These are phyloP conservation scores for Fremontodendron californicum DNA, from an alignment of 345 rosid species.

Conservation along the genomic window DNA sequence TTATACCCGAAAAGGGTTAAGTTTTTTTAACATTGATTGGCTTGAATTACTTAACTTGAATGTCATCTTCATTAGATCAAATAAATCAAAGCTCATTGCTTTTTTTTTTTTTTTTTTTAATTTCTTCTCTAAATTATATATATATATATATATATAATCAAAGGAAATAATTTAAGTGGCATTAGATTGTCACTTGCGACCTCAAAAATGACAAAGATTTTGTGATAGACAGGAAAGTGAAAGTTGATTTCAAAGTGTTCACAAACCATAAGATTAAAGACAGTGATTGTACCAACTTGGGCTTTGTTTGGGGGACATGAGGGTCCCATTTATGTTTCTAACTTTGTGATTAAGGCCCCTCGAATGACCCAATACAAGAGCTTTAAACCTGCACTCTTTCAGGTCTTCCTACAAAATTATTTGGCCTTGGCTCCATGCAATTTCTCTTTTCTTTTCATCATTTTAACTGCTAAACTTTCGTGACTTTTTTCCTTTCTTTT, in stretches of 20 bases:
- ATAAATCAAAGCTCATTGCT: background rate
- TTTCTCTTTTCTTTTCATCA: background rate
- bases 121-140: background rate
- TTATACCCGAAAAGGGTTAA: too few relatives aligned
- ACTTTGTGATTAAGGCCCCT: background rate
- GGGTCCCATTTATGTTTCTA: background rate
- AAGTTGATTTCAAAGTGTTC: background rate
- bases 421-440: background rate
- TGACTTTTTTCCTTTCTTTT: background rate
- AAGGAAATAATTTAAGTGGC: background rate
- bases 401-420: constrained; percentile 6
- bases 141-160: background rate
- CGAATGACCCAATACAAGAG: background rate
- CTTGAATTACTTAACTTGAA: too few relatives aligned
- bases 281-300: background rate
- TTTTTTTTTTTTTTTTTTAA: too few relatives aligned
- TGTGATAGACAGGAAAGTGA: background rate
- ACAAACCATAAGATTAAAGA: background rate
- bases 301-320: background rate
- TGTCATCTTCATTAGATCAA: background rate
- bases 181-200: background rate
- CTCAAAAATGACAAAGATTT: constrained; percentile 5
- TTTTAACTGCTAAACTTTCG: background rate
- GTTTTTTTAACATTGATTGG: too few relatives aligned
- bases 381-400: background rate